Base-by-base conservation (phyloP, 805 yeast species). In the Maudiozyma saulgeensis region DNA sequence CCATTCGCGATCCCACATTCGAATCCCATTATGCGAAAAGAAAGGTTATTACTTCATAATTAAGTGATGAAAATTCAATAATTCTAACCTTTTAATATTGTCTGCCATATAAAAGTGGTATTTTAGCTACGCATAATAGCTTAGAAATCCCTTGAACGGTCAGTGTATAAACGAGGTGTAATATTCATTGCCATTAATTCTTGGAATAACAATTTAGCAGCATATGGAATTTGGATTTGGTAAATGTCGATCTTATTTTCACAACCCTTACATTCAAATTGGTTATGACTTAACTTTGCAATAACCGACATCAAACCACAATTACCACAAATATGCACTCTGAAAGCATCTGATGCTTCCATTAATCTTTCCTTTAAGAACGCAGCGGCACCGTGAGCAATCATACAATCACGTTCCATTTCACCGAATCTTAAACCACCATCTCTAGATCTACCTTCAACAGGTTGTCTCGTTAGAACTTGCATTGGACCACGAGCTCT, bases 331-430 rank as follows among this genome's bases (percentile, higher is more conserved):
- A 93, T 84, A 67, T 93, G 98, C 41, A 93, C 98, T 70, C 98
- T 80, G 77, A 93, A 93, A 1, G 98, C 97, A 74, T 93, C 99
- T 0, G 98, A 91, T 12, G 97, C 96, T 70, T 93, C 98, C 97
- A 93, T 91, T 68, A 93, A 76, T 68, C 99, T 80, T 73, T 93
- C 99, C 70, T 91, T 89, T 74, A 93, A 79, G 76, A 93, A 91
- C 7, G 97, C 95, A 4, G 99, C 97, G 13, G 97, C 98, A 68
- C 99, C 99, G 67, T 93, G 98, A 2, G 99, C 99, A 76, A 93
- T 93, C 97, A 93, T 91, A 84, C 99, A 93, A 78, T 93, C 99
- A 76, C 99, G 87, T 73, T 93, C 99, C 99, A 93, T 93, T 71
- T 91, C 99, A 64, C 99, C 99, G 79, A 91, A 90, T 72, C 99